phyloP scores from a whole-genome alignment of 1,139 yeast genomes.

The Yamadazyma mexicana region DNA sequence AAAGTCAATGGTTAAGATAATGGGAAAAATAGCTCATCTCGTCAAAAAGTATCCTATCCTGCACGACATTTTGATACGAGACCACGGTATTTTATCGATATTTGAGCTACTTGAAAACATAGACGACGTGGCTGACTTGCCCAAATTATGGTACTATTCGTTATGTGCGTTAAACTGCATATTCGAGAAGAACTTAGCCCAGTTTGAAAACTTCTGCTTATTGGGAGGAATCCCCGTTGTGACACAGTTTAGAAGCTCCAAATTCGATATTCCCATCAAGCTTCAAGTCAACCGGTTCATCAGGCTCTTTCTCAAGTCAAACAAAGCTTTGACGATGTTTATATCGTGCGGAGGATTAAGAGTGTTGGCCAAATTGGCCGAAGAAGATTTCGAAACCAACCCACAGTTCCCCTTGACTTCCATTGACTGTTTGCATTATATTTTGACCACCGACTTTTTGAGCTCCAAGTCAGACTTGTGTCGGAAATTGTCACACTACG shows the following conservation, averaged over 20 bases:
- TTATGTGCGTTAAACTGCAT: conserved; percentile 43
- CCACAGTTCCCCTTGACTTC: conserved; percentile 50
- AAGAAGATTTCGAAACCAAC: conserved; percentile 50
- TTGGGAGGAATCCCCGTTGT: conserved; percentile 60
- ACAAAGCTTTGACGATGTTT: conserved; percentile 47
- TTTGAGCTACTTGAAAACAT: conserved; percentile 48
- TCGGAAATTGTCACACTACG: conserved; percentile 51
- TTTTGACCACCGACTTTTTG: conserved; percentile 44
- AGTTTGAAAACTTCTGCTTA: conserved; percentile 52
- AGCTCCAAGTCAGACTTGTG: conserved; percentile 55
- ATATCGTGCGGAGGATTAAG: conserved; percentile 59
- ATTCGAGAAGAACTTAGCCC: conserved; percentile 33
- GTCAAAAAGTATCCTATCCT: conserved; percentile 43
- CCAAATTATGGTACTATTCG: conserved; percentile 41
- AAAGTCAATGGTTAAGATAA: conserved; percentile 33
- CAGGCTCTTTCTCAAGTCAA: conserved; percentile 35
- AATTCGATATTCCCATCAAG: conserved; percentile 38
- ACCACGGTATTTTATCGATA: conserved; percentile 50
- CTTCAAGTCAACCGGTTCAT: conserved; percentile 47
- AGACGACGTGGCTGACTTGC: conserved; percentile 29
- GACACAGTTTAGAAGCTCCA: conserved; percentile 41
- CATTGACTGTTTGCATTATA: conserved; percentile 45
- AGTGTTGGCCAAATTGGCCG: conserved; percentile 50
- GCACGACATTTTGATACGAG: conserved; percentile 44
- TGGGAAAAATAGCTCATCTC: conserved; percentile 43